Evolutionary conservation across 1,284 basidiomycete genomes (phyloP), one percentile per base, ranked within the genome.

Genomic region (Ustilago cynodontis): DNA sequence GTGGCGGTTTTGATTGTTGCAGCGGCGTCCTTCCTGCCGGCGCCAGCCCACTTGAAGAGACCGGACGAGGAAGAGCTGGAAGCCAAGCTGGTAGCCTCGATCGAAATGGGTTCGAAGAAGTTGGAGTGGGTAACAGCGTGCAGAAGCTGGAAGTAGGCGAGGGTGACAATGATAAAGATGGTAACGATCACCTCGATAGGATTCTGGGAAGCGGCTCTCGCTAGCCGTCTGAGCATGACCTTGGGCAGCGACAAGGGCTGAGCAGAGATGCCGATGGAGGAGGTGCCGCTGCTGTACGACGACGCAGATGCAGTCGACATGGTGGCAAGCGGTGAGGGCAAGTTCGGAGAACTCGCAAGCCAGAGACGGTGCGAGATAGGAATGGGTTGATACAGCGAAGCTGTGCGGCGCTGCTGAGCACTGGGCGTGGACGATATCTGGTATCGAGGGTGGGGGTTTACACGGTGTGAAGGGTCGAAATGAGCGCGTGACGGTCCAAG

Each of bases 131-230:
- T 94, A 85, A 95, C 92, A 50, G 93, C 92, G 71, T 91, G 90
- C 65, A 98, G 89, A 71, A 96, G 90, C 86, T 95, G 93, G 86
- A 97, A 95, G 87, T 97, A 97, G 56, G 93, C 92, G 47, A 97
- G 89, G 3, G 95, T 97, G 37, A 92, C 92, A 69, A 94, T 86
- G 83, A 95, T 90, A 85, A 92, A 93, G 87, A 93, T 92, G 83
- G 91, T 90, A 63, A 96, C 94, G 78, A 96, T 93, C 24, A 93
- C 92, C 86, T 98, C 95, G 82, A 90, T 90, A 11, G 90, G 90
- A 39, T 79, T 82, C 28, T 70, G 68, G 2, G 82, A 76, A 10
- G 81, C 79, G 6, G 61, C 59, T 14, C 61, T 51, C 16, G 80
- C 80, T n/a, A 80, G 53, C 1, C 54, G 56, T 18, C 78, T 65